Evolutionary conservation across 768 basidiomycete genomes (phyloP), one percentile per base, ranked within the genome.

Genomic region (Naganishia antarctica): DNA sequence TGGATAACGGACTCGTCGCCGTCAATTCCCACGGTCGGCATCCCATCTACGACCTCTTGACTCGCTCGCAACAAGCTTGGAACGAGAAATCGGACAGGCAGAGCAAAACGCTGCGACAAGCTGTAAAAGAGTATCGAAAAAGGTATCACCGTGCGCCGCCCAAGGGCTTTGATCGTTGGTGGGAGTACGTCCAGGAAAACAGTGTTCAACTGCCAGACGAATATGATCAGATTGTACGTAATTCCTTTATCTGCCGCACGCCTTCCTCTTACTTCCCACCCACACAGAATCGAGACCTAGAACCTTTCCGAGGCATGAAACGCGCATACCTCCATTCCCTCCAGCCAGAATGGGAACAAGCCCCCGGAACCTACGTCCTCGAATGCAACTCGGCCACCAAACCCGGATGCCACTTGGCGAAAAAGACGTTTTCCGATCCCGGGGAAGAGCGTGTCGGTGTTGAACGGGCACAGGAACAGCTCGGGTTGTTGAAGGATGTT

Each of bases 171-270:
- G 74, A 75, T 32, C 50, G 64, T 25, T 75, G 73, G 63, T 46
- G 53, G 64, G 28, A 37, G 5, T 50, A 60, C n/a, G 26, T 60
- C 3, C 23, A 21, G 59, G 40, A 67, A 37, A 59, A 74, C 48
- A 66, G 68, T 8, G 70, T 73, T 3, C 68, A 69, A 37, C 60
- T 76, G 16, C 69, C 69, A n/a, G 70, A 75, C 62, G 71, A 77
- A 66, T 77, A 75, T 58, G 76, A 77, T 66, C 74, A 76, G 61
- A 77, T 77, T 26, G 71, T 76, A 41, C 66, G 74, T 68, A 49
- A 45, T 9, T 25, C 26, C 13, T 44, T 50, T 18, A 51, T 31
- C 47, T 58, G 37, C 26, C 51, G 57, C 9, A 43, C 29, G 37
- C 15, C 37, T 13, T 15, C 58, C 37, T 46, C 31, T 29, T 43